These are phyloP conservation scores for Ustilago loliicola DNA, from an alignment of 1,284 basidiomycete genomes.

Conservation along the genomic window DNA sequence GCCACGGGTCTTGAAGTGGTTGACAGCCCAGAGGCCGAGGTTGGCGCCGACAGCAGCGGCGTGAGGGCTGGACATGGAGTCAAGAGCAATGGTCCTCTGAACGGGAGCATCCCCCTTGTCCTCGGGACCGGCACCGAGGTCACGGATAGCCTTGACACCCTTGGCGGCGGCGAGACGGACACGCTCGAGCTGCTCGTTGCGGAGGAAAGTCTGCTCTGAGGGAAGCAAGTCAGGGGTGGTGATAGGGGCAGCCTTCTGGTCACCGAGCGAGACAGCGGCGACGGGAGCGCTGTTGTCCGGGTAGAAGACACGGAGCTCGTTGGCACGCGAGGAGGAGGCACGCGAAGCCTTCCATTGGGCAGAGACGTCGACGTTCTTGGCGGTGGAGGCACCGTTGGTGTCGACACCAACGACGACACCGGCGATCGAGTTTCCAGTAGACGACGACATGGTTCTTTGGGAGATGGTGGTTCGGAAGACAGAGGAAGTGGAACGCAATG, in stretches of 20 bases:
- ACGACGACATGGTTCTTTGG: slow-evolving; percentile 43
- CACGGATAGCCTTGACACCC: slow-evolving; percentile 64
- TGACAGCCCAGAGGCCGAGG: slow-evolving; percentile 65
- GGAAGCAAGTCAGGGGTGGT: slow-evolving; percentile 64
- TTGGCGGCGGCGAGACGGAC: slow-evolving; percentile 66
- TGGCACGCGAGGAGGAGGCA: slow-evolving; percentile 58
- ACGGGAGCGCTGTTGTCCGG: slow-evolving; percentile 53
- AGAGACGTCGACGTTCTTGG: slow-evolving; percentile 57
- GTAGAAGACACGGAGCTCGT: slow-evolving; percentile 65
- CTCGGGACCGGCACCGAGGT: slow-evolving; percentile 56
- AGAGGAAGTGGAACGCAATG: slow-evolving; percentile 31
- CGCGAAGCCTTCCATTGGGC: slow-evolving; percentile 65
- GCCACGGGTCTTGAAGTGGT: slow-evolving; percentile 69
- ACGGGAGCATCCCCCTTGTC: slow-evolving; percentile 46
- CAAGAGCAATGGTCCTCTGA: slow-evolving; percentile 57
- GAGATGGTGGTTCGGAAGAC: slow-evolving; percentile 27
- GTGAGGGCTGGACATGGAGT: slow-evolving; percentile 63
- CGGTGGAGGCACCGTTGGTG: slow-evolving; percentile 49
- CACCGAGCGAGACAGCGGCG: slow-evolving; percentile 63
- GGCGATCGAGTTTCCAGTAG: slow-evolving; percentile 32
- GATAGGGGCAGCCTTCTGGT: slow-evolving; percentile 61
- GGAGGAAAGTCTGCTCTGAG: slow-evolving; percentile 55
- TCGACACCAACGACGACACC: slow-evolving; percentile 58
- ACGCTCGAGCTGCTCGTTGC: slow-evolving; percentile 66
- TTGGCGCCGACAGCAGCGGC: slow-evolving; percentile 65